Conservation (phyloP, 2,329 filamentous ascomycete genomes). For the Fusarium sp. region DNA sequence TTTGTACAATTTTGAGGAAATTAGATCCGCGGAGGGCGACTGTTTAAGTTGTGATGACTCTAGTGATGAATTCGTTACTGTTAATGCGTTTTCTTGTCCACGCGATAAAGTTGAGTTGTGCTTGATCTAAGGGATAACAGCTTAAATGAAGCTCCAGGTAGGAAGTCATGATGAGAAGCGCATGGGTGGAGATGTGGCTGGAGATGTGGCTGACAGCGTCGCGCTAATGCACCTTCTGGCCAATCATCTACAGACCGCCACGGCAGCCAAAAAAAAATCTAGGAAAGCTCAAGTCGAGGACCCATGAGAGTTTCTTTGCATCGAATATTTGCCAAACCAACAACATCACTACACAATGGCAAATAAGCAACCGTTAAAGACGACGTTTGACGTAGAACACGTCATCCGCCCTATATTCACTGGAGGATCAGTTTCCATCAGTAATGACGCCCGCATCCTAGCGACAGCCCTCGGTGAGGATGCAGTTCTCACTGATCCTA, state of each 20-base stretch:
- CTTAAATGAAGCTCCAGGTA: background rate
- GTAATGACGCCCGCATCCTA: conserved; percentile 82
- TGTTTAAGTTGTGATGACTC: background rate
- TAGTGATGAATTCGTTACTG: background rate
- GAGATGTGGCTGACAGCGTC: conserved; percentile 15
- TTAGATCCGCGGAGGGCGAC: too few species aligned
- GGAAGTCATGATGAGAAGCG: conserved; percentile 29
- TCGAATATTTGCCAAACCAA: conserved; percentile 28
- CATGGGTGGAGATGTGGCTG: conserved; percentile 2
- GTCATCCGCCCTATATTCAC: conserved; percentile 95
- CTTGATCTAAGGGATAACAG: background rate
- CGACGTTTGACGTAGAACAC: conserved; percentile 85
- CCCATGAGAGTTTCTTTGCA: conserved; percentile 40
- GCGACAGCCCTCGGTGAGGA: conserved; percentile 94
- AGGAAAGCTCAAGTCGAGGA: conserved; percentile 23
- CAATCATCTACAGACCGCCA: conserved; percentile 25
- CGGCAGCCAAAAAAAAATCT: conserved; percentile 40
- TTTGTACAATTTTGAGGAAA: background rate
- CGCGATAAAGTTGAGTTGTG: background rate
- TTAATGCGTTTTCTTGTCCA: background rate
- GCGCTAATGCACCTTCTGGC: conserved; percentile 11
- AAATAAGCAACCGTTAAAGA: conserved; percentile 75
- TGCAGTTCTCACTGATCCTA: conserved; percentile 85
- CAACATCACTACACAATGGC: conserved; percentile 58
- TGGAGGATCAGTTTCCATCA: conserved; percentile 86